Conservation (phyloP, 495 filamentous ascomycete species). For the Annulohypoxylon moriforme region DNA sequence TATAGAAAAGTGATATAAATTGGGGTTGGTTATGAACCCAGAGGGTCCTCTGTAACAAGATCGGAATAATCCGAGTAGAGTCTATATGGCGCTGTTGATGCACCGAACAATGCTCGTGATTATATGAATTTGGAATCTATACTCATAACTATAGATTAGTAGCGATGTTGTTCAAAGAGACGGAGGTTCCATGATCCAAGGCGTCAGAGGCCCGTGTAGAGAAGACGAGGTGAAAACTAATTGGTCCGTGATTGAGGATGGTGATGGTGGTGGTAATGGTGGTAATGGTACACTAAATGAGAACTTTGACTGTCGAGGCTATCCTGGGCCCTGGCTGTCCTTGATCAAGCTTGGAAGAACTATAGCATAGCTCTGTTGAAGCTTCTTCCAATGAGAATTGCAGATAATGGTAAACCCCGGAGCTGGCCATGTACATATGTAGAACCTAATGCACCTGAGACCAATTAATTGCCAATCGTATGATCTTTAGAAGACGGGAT, state of each 20-base stretch:
- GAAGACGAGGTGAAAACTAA: not conserved
- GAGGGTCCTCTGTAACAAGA: not conserved
- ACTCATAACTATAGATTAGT: constrained; percentile 12
- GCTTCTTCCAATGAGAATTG: constrained; percentile 18
- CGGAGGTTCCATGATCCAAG: not conserved
- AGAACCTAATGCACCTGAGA: not conserved
- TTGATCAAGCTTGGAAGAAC: not conserved
- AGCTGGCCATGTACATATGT: constrained; percentile 1
- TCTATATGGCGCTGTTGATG: constrained; percentile 3
- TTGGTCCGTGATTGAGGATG: not conserved
- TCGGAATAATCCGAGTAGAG: constrained; percentile 4
- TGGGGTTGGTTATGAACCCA: not conserved
- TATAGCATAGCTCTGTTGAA: not conserved
- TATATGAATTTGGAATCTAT: constrained; percentile 12
- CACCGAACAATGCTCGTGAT: constrained; percentile 10
- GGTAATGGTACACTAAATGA: not conserved
- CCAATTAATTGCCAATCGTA: constrained; percentile 18
- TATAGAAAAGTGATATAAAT: not conserved
- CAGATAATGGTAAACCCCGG: not conserved
- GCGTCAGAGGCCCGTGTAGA: not conserved
- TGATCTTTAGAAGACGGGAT: constrained; percentile 14
- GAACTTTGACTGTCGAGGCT: not conserved
- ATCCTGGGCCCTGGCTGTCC: not conserved
- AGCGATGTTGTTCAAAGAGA: constrained; percentile 3
- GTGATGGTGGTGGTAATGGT: too few species aligned